These are phyloP conservation scores for Aspergillus oerlinghausenensis DNA, from an alignment of 2,329 filamentous ascomycete genomes.

Conservation along the genomic window DNA sequence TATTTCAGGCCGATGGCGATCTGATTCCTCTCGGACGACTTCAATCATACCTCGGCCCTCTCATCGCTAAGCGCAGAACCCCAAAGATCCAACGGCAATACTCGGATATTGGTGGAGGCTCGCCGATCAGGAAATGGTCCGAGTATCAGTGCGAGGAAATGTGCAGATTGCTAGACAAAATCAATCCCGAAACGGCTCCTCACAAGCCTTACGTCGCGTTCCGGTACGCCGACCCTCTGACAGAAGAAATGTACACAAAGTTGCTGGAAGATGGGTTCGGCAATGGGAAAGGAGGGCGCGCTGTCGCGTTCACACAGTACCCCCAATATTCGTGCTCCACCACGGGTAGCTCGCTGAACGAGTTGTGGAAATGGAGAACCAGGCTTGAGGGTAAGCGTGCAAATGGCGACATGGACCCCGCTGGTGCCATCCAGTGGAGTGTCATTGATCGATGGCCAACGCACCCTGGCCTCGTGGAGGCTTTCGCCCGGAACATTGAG, in stretches of 20 bases:
- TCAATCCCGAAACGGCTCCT: conserved; percentile 87
- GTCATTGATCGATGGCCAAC: conserved; percentile 97
- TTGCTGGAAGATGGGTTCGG: conserved; percentile 87
- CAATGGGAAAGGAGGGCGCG: conserved; percentile 80
- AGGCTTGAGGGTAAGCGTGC: conserved; percentile 71
- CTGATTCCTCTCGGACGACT: conserved; percentile 91
- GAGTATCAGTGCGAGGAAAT: conserved; percentile 91
- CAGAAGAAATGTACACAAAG: conserved; percentile 84
- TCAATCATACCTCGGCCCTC: conserved; percentile 82
- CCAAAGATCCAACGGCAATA: conserved; percentile 98
- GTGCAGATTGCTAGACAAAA: conserved; percentile 92
- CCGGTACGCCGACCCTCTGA: conserved; percentile 87
- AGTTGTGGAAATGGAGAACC: conserved; percentile 95
- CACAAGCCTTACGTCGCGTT: conserved; percentile 98
- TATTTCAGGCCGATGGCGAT: conserved; percentile 74
- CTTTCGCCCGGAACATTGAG: conserved; percentile 90
- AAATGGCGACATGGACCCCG: conserved; percentile 46
- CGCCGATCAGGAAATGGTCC: conserved; percentile 96
- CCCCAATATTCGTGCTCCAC: conserved; percentile 98
- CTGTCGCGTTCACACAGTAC: conserved; percentile 96
- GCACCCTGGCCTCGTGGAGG: conserved; percentile 84
- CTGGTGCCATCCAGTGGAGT: conserved; percentile 84
- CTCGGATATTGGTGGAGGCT: conserved; percentile 91
- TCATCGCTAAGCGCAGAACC: conserved; percentile 81
- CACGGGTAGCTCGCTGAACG: conserved; percentile 91